These are phyloP conservation scores for Allomyces javanicus DNA, from an alignment of 192 early-diverging fungal species.

Conservation along the genomic window DNA sequence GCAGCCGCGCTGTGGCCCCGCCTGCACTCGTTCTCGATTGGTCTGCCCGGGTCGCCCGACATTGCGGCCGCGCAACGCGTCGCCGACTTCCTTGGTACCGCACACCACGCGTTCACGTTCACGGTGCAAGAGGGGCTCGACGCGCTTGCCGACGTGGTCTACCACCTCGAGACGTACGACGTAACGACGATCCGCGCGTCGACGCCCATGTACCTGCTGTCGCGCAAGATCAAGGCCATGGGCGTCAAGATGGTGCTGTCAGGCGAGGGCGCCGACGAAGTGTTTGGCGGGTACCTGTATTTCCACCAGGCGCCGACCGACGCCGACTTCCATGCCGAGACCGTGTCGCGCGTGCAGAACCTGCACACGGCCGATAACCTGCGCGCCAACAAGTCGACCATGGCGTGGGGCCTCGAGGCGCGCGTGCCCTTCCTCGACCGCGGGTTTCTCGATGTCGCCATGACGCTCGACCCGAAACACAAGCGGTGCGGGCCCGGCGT, in stretches of 20 bases:
- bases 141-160: conserved; percentile 84
- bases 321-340: conserved; percentile 71
- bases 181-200: conserved; percentile 94
- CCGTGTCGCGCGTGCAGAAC: conserved; percentile 84
- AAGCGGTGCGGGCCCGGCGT: conserved; percentile 57
- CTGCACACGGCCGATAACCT: conserved; percentile 89
- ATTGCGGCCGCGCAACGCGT: conserved; percentile 71
- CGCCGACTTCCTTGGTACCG: conserved; percentile 74
- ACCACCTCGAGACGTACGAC: conserved; percentile 96
- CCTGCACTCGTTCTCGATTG: conserved; percentile 94
- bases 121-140: conserved; percentile 90
- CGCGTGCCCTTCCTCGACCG: conserved; percentile 95
- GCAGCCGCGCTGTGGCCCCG: conserved; percentile 48
- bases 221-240: conserved; percentile 93
- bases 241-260: conserved; percentile 99
- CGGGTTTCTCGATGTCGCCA: conserved; percentile 77
- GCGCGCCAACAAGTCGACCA: conserved; percentile 97
- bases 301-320: conserved; percentile 81
- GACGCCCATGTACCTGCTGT: conserved; percentile 98
- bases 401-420: conserved; percentile 98
- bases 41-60: conserved; percentile 83
- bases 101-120: conserved; percentile 92
- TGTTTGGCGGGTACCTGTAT: conserved; percentile 95
- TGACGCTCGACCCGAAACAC: conserved; percentile 64
- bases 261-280: conserved; percentile 92